Evolutionary conservation across 345 rosid species (phyloP).

Genomic region (Eucalyptus microcorys): DNA sequence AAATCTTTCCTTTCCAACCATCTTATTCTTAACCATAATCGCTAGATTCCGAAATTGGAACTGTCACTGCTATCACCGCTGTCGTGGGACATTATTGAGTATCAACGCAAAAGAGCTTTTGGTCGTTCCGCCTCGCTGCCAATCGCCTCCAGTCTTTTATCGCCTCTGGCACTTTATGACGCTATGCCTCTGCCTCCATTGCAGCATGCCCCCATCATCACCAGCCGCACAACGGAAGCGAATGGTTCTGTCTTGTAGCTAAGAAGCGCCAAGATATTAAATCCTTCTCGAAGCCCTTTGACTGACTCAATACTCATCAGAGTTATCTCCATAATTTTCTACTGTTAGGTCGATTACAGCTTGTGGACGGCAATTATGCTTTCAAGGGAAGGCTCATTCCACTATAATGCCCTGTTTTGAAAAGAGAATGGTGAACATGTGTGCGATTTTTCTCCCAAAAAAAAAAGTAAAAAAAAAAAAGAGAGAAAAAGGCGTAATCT

Average conservation of each 20-base stretch:
- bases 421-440: background rate
- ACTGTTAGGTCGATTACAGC: background rate
- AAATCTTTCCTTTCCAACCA: too few species aligned
- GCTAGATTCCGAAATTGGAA: too few species aligned
- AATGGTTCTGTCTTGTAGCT: background rate
- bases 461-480: accelerated
- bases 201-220: background rate
- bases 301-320: background rate
- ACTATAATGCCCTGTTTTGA: background rate
- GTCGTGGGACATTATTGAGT: too few species aligned
- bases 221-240: background rate
- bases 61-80: too few species aligned
- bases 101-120: accelerated
- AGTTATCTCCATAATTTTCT: background rate
- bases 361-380: too few species aligned
- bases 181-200: background rate
- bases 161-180: background rate
- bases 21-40: too few species aligned
- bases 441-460: too few species aligned
- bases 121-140: background rate
- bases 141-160: background rate
- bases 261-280: background rate
- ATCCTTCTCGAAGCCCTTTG: background rate
- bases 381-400: background rate
- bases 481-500: too few species aligned